Evolutionary conservation across 1,284 basidiomycete genomes (phyloP).

Genomic region (Ustilago hordei): DNA sequence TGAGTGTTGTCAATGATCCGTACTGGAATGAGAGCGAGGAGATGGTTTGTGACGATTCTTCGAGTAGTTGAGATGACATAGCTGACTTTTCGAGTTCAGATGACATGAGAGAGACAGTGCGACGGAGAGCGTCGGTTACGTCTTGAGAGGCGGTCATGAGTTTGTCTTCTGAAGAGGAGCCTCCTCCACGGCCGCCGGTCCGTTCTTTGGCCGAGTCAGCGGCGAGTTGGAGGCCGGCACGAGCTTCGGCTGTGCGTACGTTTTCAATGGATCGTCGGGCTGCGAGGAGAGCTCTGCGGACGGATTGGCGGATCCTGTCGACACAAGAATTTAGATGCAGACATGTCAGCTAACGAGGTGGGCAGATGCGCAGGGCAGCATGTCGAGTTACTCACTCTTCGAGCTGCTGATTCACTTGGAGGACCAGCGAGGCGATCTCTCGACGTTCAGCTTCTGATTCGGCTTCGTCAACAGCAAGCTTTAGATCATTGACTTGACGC

Average conservation of each 20-base stretch:
- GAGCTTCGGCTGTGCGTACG: constrained; percentile 27
- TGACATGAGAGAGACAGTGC: constrained; percentile 65
- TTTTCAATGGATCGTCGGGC: constrained; percentile 37
- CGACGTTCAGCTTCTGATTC: constrained; percentile 37
- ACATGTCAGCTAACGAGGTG: neutral
- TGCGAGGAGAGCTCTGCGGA: constrained; percentile 33
- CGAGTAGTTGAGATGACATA: constrained; percentile 64
- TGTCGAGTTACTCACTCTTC: constrained; percentile 8
- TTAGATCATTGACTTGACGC: constrained; percentile 47
- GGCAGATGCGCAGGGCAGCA: neutral
- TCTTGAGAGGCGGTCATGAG: constrained; percentile 62
- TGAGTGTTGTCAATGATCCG: constrained; percentile 57
- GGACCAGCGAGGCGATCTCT: constrained; percentile 18
- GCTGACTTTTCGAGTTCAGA: constrained; percentile 66
- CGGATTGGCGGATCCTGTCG: constrained; percentile 26
- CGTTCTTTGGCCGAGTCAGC: constrained; percentile 49
- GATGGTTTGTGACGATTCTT: constrained; percentile 63
- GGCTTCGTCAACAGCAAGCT: constrained; percentile 54
- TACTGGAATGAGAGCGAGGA: constrained; percentile 59
- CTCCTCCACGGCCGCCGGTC: constrained; percentile 36
- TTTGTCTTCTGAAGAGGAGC: constrained; percentile 57
- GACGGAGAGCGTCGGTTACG: constrained; percentile 63
- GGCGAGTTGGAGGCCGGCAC: constrained; percentile 38
- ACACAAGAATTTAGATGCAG: neutral
- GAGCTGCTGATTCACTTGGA: constrained; percentile 24